A percentile compares a stretch with the other conserved stretches of the same genome.
phyloP scores from a whole-genome alignment of 495 filamentous ascomycete species.

The Thermochaetoides thermophila region DNA sequence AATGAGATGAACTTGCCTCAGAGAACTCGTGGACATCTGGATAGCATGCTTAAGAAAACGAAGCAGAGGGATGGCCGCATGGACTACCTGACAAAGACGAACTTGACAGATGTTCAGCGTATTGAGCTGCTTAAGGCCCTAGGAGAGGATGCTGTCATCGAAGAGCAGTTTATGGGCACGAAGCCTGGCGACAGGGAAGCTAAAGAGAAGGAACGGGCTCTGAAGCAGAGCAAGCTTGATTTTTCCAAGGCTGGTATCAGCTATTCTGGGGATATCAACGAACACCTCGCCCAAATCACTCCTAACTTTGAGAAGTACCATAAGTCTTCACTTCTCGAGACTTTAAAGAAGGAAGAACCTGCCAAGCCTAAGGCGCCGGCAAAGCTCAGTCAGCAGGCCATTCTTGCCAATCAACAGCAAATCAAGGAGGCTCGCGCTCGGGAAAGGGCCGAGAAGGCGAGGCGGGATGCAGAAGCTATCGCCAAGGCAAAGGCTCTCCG shows the following conservation, averaged over 20 bases:
- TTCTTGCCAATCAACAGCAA: slow-evolving; percentile 22
- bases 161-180: slow-evolving; percentile 27
- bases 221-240: slow-evolving; percentile 55
- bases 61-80: slow-evolving; percentile 14
- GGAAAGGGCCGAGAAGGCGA: slow-evolving; percentile 60
- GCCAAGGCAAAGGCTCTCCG: slow-evolving; percentile 48
- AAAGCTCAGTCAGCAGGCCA: slow-evolving; percentile 23
- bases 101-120: slow-evolving; percentile 59
- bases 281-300: slow-evolving; percentile 20
- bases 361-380: slow-evolving; percentile 12
- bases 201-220: slow-evolving; percentile 25
- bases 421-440: slow-evolving; percentile 56
- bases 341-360: slow-evolving; percentile 2
- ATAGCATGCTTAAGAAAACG: slow-evolving; percentile 30
- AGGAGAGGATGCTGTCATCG: slow-evolving; percentile 51
- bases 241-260: slow-evolving; percentile 23
- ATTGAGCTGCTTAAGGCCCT: slow-evolving; percentile 68
- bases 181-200: slow-evolving; percentile 39
- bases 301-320: slow-evolving; percentile 23
- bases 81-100: slow-evolving; percentile 48
- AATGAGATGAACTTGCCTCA: slow-evolving; percentile 51
- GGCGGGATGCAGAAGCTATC: slow-evolving; percentile 50
- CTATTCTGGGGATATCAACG: slow-evolving; percentile 22
- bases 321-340: slow-evolving; percentile 13
- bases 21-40: slow-evolving; percentile 46